phyloP scores from a whole-genome alignment of 1,284 basidiomycete genomes.

The Trichosporon asahii region DNA sequence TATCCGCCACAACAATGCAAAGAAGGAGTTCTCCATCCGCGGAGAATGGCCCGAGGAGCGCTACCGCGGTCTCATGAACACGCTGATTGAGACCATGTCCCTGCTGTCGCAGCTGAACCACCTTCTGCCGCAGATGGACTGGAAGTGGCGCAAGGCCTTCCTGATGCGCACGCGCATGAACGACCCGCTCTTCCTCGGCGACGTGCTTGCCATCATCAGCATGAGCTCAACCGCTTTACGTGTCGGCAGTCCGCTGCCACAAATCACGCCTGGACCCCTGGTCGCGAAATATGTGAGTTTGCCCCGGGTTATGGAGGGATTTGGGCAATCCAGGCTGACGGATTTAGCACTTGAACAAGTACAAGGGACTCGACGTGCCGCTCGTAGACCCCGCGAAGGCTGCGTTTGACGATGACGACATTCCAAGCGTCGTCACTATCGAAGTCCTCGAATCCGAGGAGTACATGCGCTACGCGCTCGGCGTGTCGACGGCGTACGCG shows the following conservation, averaged over 20 bases:
- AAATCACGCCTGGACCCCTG: slow-evolving; percentile 79
- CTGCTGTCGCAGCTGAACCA: slow-evolving; percentile 49
- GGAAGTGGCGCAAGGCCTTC: slow-evolving; percentile 68
- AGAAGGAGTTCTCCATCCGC: slow-evolving; percentile 47
- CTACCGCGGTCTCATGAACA: slow-evolving; percentile 45
- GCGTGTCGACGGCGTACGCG: slow-evolving; percentile 47
- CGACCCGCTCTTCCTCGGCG: slow-evolving; percentile 78
- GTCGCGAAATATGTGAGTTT: slow-evolving; percentile 65
- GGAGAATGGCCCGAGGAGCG: slow-evolving; percentile 49
- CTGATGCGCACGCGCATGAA: slow-evolving; percentile 69
- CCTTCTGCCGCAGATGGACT: slow-evolving; percentile 46
- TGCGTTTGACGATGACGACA: slow-evolving; percentile 28
- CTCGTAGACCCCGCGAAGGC: slow-evolving; percentile 34
- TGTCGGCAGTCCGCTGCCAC: slow-evolving; percentile 73
- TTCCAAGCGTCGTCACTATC: slow-evolving; percentile 46
- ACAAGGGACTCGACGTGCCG: slow-evolving; percentile 41
- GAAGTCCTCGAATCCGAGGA: slow-evolving; percentile 47
- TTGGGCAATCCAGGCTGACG: not conserved
- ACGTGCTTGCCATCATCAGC: slow-evolving; percentile 73
- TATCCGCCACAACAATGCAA: slow-evolving; percentile 46
- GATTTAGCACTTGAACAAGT: slow-evolving; percentile 37
- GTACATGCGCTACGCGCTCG: slow-evolving; percentile 50
- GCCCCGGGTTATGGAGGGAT: not conserved
- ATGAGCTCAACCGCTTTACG: slow-evolving; percentile 59
- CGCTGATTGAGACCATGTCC: slow-evolving; percentile 44